Base-by-base conservation (phyloP, 768 basidiomycete genomes). In the Amyloporia xantha region DNA sequence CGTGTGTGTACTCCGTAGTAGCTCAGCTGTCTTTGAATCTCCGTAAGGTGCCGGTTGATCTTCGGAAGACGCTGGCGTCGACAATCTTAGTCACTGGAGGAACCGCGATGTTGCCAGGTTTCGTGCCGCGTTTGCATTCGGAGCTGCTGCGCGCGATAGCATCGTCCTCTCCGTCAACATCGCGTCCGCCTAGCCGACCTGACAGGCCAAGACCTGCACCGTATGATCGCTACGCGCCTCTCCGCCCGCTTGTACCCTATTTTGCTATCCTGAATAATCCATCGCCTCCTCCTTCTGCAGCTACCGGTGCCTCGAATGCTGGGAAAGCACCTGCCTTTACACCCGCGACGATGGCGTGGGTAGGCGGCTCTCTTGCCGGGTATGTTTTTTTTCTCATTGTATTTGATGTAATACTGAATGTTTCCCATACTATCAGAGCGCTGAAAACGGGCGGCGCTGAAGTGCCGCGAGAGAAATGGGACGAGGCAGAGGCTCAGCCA, bases 341-440 rank as follows among this genome's bases (percentile, higher is more conserved):
- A 3, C 86, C 92, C 1, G 81, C 83, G 1, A 73, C 82, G 27
- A 72, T 94, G 68, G 76, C 85, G 0, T 99, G 95, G 95, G 82
- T 99, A 10, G 95, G 95, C 3, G 95, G 91, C 0, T 92, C 90
- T 19, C 63, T 98, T 17, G 91, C 93, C 2, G 95, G 94, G 86
- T 92, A 65, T 54, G 82, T 74, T 23, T 45, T 26, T 41, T 10
- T 43, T 10, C 20, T 19, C 24, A n/a, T 43, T 43, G n/a, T 49
- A 4, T 26, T 25, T 11, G 33, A 11, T 27, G 25, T 21, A 21
- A 24, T n/a, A n/a, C n/a, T 37, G 35, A 27, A 13, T 23, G 40
- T 28, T 38, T 47, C 15, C 39, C 41, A 27, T 13, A 45, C 26
- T 10, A 21, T 15, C 51, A 92, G 91, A 9, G 76, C 89, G 6